These are phyloP conservation scores for Neckera pumila DNA, from an alignment of 225 moss, liverwort and hornwort genomes.

Conservation along the genomic window DNA sequence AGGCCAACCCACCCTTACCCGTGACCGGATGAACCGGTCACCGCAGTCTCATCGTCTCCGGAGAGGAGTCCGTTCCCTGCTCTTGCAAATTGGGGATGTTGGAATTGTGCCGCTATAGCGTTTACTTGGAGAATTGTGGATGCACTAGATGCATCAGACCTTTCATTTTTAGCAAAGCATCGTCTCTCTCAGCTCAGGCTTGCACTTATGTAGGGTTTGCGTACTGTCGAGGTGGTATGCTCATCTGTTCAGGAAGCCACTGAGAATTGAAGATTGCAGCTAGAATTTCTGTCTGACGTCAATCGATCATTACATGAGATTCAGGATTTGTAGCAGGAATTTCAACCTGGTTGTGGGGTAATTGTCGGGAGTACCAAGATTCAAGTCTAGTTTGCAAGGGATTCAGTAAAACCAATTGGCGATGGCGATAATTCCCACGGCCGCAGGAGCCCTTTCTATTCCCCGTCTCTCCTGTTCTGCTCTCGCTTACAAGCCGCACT, in stretches of 20 bases:
- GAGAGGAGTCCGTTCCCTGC: not conserved
- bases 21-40: not conserved
- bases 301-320: not conserved
- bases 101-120: constrained; percentile 1
- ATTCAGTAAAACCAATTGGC: not conserved
- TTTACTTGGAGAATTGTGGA: not conserved
- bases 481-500: not conserved
- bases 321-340: not conserved
- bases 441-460: not conserved
- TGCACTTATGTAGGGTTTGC: not conserved
- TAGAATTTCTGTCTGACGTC: not conserved
- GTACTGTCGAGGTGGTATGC: not conserved
- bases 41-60: not conserved
- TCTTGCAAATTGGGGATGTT: not conserved
- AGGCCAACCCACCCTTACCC: not conserved
- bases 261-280: not conserved
- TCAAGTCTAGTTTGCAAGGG: not conserved
- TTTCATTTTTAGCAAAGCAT: not conserved
- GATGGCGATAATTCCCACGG: not conserved
- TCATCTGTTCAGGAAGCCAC: not conserved
- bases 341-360: not conserved
- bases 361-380: not conserved
- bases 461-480: not conserved
- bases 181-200: not conserved
- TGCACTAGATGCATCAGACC: not conserved